Conservation (phyloP, 257 asterid species). For the Lantana camara region DNA sequence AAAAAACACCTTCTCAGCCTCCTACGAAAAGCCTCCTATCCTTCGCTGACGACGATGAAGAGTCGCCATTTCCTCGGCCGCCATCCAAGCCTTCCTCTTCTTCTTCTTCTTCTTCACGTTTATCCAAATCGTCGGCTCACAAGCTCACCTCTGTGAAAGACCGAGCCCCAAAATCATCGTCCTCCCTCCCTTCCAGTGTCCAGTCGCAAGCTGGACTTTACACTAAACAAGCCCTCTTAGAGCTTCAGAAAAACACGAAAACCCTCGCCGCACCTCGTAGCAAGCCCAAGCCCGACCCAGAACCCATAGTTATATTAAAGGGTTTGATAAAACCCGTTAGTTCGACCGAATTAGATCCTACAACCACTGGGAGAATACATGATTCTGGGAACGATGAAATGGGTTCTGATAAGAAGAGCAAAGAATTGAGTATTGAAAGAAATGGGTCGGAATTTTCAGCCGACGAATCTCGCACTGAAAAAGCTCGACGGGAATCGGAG, state of each 20-base stretch:
- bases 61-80: constrained; percentile 55
- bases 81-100: constrained; percentile 50
- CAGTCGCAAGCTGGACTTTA: constrained; percentile 94
- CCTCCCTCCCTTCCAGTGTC: constrained; percentile 77
- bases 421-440: constrained; percentile 32
- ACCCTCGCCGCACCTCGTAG: constrained; percentile 65
- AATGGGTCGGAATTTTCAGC: no score
- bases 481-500: no score
- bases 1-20: constrained; percentile 44
- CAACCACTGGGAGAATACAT: constrained; percentile 27
- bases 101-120: constrained; percentile 55
- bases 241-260: constrained; percentile 94
- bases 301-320: constrained; percentile 65
- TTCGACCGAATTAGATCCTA: constrained; percentile 29
- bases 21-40: constrained; percentile 70
- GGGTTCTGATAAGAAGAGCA: constrained; percentile 31
- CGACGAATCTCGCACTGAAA: no score
- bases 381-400: constrained; percentile 38
- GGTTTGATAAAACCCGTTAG: constrained; percentile 72
- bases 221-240: constrained; percentile 85
- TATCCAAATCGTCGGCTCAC: constrained; percentile 57
- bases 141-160: constrained; percentile 63
- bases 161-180: constrained; percentile 45
- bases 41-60: constrained; percentile 82
- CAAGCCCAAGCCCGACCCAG: constrained; percentile 51